These are phyloP conservation scores for Prosopis cineraria DNA, from an alignment of 306 rosid genomes.

Conservation along the genomic window DNA sequence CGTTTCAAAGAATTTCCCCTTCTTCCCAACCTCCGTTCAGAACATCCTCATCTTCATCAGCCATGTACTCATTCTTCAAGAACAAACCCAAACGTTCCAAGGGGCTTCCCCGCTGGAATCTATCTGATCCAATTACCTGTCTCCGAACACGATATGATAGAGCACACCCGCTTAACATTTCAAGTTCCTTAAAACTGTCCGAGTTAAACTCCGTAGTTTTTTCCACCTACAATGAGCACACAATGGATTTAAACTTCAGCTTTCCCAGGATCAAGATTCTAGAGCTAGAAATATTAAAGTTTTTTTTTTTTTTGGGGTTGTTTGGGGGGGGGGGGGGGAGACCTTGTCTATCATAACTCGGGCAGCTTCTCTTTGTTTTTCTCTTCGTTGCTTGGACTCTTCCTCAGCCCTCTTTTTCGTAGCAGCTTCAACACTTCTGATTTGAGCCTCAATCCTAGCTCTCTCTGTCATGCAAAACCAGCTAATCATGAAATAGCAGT, in stretches of 20 bases:
- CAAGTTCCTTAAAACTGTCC: slow-evolving; percentile 49
- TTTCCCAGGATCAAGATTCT: not conserved
- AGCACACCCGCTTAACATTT: slow-evolving; percentile 45
- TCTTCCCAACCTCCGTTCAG: slow-evolving; percentile 47
- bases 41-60: slow-evolving; percentile 41
- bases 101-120: slow-evolving; percentile 27
- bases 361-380: slow-evolving; percentile 65
- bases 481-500: not conserved
- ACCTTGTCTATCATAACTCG: slow-evolving; percentile 62
- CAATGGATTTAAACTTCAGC: not conserved
- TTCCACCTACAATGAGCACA: slow-evolving; percentile 45
- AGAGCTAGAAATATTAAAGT: not conserved
- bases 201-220: slow-evolving; percentile 48
- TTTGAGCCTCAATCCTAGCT: slow-evolving; percentile 60
- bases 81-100: slow-evolving; percentile 59
- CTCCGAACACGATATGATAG: not conserved
- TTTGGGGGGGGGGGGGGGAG: not conserved
- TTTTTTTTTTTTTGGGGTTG: no score
- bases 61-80: slow-evolving; percentile 48
- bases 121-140: not conserved
- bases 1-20: slow-evolving; percentile 47
- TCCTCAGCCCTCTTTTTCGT: slow-evolving; percentile 44
- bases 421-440: slow-evolving; percentile 56
- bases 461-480: slow-evolving; percentile 43
- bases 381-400: slow-evolving; percentile 48